Conservation (phyloP, 2,329 filamentous ascomycete species). For the Pestalotiopsis sp. region DNA sequence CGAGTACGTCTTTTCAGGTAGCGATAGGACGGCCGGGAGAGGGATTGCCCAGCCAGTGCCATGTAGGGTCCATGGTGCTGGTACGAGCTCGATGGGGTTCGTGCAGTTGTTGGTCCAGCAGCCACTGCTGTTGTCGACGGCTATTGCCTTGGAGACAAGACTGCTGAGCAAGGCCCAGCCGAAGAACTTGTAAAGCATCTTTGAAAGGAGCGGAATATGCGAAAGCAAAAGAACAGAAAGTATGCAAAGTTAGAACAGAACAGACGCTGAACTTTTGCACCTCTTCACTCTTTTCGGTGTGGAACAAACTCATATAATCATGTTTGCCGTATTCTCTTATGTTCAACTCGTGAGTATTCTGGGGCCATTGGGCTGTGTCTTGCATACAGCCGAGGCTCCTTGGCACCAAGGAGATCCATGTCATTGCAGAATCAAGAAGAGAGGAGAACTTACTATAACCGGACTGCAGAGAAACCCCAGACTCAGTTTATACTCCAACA, state of each 20-base stretch:
- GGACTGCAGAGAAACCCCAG: not conserved
- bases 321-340: not conserved
- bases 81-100: conserved; percentile 7
- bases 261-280: not conserved
- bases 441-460: not conserved
- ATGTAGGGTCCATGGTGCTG: conserved; percentile 8
- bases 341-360: not conserved
- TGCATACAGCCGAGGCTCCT: not conserved
- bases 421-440: not conserved
- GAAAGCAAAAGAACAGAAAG: not conserved
- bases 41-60: conserved; percentile 15
- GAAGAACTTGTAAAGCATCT: not conserved
- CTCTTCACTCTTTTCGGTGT: too few relatives aligned
- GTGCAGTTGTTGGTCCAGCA: conserved; percentile 16
- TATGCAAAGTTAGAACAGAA: not conserved
- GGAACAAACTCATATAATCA: not conserved
- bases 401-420: not conserved
- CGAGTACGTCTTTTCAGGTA: conserved; percentile 18
- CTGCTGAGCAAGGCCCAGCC: not conserved
- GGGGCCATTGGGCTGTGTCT: not conserved
- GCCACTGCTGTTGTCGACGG: not conserved
- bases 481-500: not conserved
- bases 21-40: conserved; percentile 17
- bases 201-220: not conserved
- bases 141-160: not conserved